A percentile compares a stretch with the other conserved stretches of the same genome.
These are phyloP conservation scores for Aspergillus kassunensis DNA, from an alignment of 495 filamentous ascomycete genomes.

Conservation along the genomic window DNA sequence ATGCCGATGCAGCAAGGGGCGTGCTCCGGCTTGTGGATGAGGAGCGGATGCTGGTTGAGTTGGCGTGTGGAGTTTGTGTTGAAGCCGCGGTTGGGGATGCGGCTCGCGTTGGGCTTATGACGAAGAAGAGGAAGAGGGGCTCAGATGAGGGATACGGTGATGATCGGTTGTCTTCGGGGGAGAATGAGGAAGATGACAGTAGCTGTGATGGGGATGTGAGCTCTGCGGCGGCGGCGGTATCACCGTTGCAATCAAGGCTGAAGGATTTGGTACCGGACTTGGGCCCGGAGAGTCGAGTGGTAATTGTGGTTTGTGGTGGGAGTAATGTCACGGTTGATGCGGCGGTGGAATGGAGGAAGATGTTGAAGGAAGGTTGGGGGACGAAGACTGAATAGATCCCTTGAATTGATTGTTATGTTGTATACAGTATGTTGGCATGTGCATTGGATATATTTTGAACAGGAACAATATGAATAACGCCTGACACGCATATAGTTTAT, in stretches of 20 bases:
- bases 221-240: too few species aligned
- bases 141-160: constrained; percentile 40
- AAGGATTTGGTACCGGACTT: constrained; percentile 57
- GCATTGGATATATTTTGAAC: not conserved
- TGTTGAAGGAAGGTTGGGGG: constrained; percentile 39
- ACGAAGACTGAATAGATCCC: constrained; percentile 4
- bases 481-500: not conserved
- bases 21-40: constrained; percentile 76
- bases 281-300: constrained; percentile 61
- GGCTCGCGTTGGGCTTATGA: constrained; percentile 8
- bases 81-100: constrained; percentile 51
- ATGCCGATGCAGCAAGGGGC: constrained; percentile 76
- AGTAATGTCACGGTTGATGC: constrained; percentile 67
- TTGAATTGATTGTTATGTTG: not conserved
- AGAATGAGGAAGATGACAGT: constrained; percentile 28
- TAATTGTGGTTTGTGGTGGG: constrained; percentile 85
- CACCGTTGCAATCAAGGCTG: constrained; percentile 47
- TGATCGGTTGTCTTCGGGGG: constrained; percentile 34
- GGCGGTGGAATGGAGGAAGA: constrained; percentile 57
- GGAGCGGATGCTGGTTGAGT: constrained; percentile 74
- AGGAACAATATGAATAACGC: not conserved
- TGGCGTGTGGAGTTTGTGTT: constrained; percentile 75
- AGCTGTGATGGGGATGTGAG: constrained; percentile 11
- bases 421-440: not conserved
- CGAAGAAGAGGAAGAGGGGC: constrained; percentile 37